Percentiles rank a stretch among this genome's conserved stretches.
These are phyloP conservation scores for Austroboletus eburneus DNA, from an alignment of 768 basidiomycete species.

Conservation along the genomic window DNA sequence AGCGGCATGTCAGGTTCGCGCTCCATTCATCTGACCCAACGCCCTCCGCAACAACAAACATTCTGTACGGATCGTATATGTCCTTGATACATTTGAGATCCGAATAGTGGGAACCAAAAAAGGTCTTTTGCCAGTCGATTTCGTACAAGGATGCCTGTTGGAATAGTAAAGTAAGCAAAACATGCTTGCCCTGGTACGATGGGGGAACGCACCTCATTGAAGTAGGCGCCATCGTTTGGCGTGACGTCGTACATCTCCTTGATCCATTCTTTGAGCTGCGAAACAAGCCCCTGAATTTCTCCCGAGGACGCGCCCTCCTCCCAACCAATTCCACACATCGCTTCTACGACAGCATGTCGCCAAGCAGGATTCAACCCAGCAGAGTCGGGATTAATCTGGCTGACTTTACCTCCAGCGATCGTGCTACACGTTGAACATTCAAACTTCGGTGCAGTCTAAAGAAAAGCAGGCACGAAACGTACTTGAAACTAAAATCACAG, in stretches of 20 bases:
- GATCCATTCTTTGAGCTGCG: conserved; percentile 15
- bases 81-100: conserved; percentile 40
- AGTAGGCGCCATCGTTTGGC: conserved; percentile 38
- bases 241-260: conserved; percentile 30
- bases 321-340: conserved; percentile 19
- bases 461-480: neutral
- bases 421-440: conserved; percentile 25
- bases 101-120: conserved; percentile 45
- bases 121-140: conserved; percentile 36
- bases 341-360: conserved; percentile 38
- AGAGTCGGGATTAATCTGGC: conserved; percentile 33
- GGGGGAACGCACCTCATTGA: conserved; percentile 40
- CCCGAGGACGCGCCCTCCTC: conserved; percentile 16
- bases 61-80: conserved; percentile 9
- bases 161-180: too few species aligned
- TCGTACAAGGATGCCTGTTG: conserved; percentile 42
- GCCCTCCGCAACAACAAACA: conserved; percentile 10
- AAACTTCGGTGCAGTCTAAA: neutral
- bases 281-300: conserved; percentile 13
- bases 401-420: conserved; percentile 43
- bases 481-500: conserved; percentile 7
- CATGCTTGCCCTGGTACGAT: neutral
- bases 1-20: conserved; percentile 9
- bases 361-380: conserved; percentile 47
- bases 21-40: conserved; percentile 28